Evolutionary conservation across 805 yeast genomes (phyloP), one percentile per base, ranked within the genome.

Genomic region (Candida boleticola): DNA sequence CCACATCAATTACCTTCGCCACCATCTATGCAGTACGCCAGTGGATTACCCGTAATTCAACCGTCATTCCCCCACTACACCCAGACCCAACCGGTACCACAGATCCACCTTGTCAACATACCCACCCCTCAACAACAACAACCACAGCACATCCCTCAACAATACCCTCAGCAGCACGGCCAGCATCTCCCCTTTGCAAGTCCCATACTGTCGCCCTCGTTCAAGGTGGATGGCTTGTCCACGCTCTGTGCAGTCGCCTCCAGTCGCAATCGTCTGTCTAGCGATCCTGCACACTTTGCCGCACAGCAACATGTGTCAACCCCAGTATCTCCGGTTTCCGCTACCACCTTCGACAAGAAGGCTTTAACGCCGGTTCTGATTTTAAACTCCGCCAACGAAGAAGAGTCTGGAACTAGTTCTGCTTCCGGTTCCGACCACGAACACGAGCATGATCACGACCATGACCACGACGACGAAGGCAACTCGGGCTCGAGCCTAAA

Each of bases 231-330:
- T 17, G 40, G 44, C n/a, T 37, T 41, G 19, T 29, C 41, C 5
- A 33, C 46, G 17, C 31, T 43, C 23, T 43, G 41, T 29, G 38
- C 41, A 30, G 46, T 35, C 10, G 46, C 46, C 17, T 19, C 43
- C 7, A 20, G 43, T 7, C 27, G 35, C 10, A 29, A 26, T 4
- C 14, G 29, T 11, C 34, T 26, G 16, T 31, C 25, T 23, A 29
- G 27, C 14, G 37, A 31, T 32, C 42, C 42, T 33, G 29, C 42
- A 31, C 35, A 31, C 18, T 33, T 31, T 14, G 27, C 39, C 20
- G 27, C 29, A n/a, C 45, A 17, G 16, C 13, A 30, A 31, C 21
- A 16, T 22, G 23, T 27, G 13, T 11, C 41, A 9, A 21, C 17
- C n/a, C 25, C 37, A 16, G 13, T 20, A 18, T 34, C 36, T 25